Base-by-base conservation (phyloP, 768 basidiomycete genomes). In the Coprinellus micaceus region DNA sequence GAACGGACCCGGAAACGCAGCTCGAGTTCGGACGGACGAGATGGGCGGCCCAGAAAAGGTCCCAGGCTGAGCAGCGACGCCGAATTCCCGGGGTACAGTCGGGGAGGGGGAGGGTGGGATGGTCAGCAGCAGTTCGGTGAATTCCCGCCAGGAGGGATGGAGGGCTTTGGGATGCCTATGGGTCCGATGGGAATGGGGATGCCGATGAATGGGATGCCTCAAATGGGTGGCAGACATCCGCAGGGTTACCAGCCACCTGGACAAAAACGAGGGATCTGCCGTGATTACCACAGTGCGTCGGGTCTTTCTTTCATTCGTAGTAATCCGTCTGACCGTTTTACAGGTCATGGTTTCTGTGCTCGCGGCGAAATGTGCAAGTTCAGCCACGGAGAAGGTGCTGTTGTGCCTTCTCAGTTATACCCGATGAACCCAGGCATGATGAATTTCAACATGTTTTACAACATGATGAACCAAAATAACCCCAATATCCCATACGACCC, bases 311-410 rank as follows among this genome's bases (percentile, higher is more conserved):
- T 53, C 40, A 33, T 29, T 47, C 52, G 41, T 60, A 25, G 41
- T 40, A 13, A 41, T 53, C 56, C 54, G 52, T 54, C 19, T 54
- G 33, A 33, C 33, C 44, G 58, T 9, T 49, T 7, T 61, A 9
- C 7, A 98, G 95, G 95, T 66, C 86, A 86, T 57, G 95, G 95
- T 1, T 97, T 86, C 72, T 98, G 95, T 63, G 83, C 90, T 39
- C 84, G 94, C 29, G 95, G 95, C 46, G 86, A 82, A 19, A 80
- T 81, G 58, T 98, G 95, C 79, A 94, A 92, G 67, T 98, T 84
- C 71, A 93, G 90, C 58, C 95, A 98, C 63, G 93, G 91, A 36
- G 91, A 92, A 1, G 91, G 95, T 66, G 89, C 91, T 28, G 84
- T 91, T 49, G 75, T 90, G 9, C 91, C 89, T 0, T 82, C 80